Evolutionary conservation across 257 asterid species (phyloP), one percentile per base, ranked within the genome.

Genomic region (Prunella vulgaris): DNA sequence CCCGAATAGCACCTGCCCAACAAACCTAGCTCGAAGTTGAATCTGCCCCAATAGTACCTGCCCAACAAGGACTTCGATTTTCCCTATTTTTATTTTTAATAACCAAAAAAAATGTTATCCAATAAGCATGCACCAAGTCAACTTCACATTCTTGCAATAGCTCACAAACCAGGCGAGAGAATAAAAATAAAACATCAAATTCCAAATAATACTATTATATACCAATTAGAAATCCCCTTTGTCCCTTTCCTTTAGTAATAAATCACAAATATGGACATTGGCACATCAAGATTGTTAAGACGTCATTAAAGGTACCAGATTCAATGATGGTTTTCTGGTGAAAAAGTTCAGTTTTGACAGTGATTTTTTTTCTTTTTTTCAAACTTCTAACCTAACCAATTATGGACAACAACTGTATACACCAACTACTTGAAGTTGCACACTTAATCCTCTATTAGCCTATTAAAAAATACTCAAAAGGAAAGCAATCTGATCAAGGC

Each of bases 361-460:
- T 52, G 75, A 70, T 49, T 7, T 49, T 30, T 46, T 76, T 62
- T 54, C 8, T 49, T 30, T 46, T 76, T 62, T 54, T 62, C 76
- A 69, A 69, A 63, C 71, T 60, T 52, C 74, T 22, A 69, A 80
- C 84, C 80, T 67, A 78, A 78, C 65, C 76, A 78, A 76, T 78
- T n/a, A 74, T 76, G 67, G 73, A 28, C 5, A 70, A 64, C 62
- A 62, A 52, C 70, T 60, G 72, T 48, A 59, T 46, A 70, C 53
- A 67, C 75, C 86, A 78, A 81, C 80, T 71, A 64, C 79, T 10
- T 20, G 70, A 56, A 35, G 66, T 60, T 67, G 74, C 22, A 58
- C 35, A 58, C 57, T 32, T 66, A 32, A 58, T 27, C 63, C 52
- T 66, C 72, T 22, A 64, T 21, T 60, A 35, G 40, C n/a, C 70